Conservation (phyloP, 2,329 filamentous ascomycete genomes). For the Cladophialophora immunda region DNA sequence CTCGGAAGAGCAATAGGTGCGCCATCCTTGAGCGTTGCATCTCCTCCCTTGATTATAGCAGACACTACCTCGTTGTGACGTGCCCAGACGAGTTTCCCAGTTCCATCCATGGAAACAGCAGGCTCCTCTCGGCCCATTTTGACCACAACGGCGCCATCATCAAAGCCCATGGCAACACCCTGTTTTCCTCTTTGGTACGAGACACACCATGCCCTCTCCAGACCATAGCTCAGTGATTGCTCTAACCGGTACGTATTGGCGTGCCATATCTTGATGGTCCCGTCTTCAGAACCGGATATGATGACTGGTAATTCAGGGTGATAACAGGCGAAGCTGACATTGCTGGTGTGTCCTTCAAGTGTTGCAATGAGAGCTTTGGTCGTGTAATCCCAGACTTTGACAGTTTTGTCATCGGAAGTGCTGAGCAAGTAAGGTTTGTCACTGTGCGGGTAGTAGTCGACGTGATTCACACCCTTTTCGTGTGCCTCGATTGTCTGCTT, state of each 20-base stretch:
- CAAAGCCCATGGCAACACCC: constrained; percentile 93
- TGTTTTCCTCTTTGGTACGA: constrained; percentile 94
- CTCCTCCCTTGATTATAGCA: constrained; percentile 91
- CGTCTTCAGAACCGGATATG: constrained; percentile 96
- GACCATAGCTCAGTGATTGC: constrained; percentile 92
- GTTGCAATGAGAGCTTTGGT: constrained; percentile 97
- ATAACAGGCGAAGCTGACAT: constrained; percentile 97
- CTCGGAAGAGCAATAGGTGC: constrained; percentile 84
- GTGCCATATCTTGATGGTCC: constrained; percentile 98
- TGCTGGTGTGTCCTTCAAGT: constrained; percentile 95
- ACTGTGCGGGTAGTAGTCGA: constrained; percentile 80
- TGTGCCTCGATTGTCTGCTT: constrained; percentile 98
- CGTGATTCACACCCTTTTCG: constrained; percentile 97
- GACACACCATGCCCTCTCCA: constrained; percentile 98
- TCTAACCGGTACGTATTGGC: constrained; percentile 96
- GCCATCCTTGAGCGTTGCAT: constrained; percentile 85
- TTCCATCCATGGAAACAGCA: constrained; percentile 95
- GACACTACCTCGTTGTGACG: constrained; percentile 95
- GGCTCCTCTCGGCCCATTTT: constrained; percentile 98
- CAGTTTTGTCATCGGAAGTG: constrained; percentile 93
- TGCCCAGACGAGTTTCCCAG: constrained; percentile 96
- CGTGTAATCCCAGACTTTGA: constrained; percentile 99
- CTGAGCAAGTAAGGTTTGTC: constrained; percentile 89
- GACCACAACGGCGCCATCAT: constrained; percentile 96
- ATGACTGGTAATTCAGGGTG: constrained; percentile 97